Conservation (phyloP, 2,329 filamentous ascomycete species). For the Diaporthe helianthi region DNA sequence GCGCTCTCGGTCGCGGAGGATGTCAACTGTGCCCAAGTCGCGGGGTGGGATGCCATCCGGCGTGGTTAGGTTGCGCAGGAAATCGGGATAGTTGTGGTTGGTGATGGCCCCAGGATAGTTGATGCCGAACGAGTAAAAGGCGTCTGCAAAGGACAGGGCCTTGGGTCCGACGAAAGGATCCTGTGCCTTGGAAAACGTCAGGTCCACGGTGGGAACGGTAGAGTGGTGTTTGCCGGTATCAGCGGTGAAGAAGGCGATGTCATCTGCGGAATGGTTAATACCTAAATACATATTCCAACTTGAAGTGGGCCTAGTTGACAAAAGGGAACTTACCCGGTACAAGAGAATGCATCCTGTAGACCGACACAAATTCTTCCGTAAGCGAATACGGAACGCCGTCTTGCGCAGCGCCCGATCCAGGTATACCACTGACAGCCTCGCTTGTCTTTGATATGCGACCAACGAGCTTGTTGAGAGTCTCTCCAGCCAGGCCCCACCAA, state of each 20-base stretch:
- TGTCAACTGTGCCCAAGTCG: conserved; percentile 54
- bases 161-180: background rate
- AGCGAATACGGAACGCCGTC: conserved; percentile 14
- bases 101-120: background rate
- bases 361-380: conserved; percentile 11
- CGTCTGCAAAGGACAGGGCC: background rate
- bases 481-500: conserved; percentile 54
- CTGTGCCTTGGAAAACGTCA: conserved; percentile 11
- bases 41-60: conserved; percentile 36
- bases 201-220: background rate
- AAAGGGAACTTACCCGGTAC: background rate
- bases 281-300: too few relatives aligned
- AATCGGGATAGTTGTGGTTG: background rate
- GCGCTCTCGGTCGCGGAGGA: conserved; percentile 54
- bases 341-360: conserved; percentile 4
- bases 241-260: background rate
- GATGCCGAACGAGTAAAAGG: conserved; percentile 10
- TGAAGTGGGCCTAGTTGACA: rapidly evolving
- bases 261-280: background rate
- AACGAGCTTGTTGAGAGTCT: conserved; percentile 48
- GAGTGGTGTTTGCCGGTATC: background rate
- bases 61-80: background rate
- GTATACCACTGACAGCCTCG: conserved; percentile 46
- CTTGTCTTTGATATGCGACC: conserved; percentile 49
- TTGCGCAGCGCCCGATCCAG: conserved; percentile 33